Evolutionary conservation across 78 protist species (phyloP), one percentile per base, ranked within the genome.

Genomic region (Reticulomyxa filosa): DNA sequence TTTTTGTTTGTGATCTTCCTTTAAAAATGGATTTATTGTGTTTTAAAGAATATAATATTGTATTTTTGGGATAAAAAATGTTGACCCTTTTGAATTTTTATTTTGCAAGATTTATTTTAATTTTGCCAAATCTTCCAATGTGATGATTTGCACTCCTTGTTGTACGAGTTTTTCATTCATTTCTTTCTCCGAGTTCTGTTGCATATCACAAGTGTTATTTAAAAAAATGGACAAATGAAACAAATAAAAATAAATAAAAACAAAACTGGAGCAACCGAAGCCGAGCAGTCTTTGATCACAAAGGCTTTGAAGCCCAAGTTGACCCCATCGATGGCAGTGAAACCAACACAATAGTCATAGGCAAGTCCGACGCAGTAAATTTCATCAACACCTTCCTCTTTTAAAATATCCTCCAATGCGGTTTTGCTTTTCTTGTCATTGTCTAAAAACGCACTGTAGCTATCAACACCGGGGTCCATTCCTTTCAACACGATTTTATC

Each of bases 361-460:
- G 77, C 77, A 22, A 65, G 23, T 4, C 77, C 77, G 32, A n/a
- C 20, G 17, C 48, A 11, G 59, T 25, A 46, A 3, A 71, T 69
- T 4, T 68, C 29, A n/a, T 8, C 7, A 5, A 71, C 42, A 29
- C 46, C 46, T 17, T 67, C n/a, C 4, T 67, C 7, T 4, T 38
- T 3, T 25, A 71, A 53, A 13, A 71, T 46, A 5, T 4, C 4
- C 30, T 13, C 20, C 11, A 71, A 23, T 3, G 29, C 57, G 46
- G 69, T 73, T 5, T 39, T 6, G 3, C 35, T 2, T 13, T n/a
- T 37, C 3, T 57, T 6, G 26, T 48, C 72, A 33, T 72, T 57
- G 29, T 73, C 72, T 23, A 50, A 65, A 29, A 73, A 73, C 5
- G 59, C 77, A 3, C 63, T 42, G 5, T 73, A 73, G 8, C 53